Base-by-base conservation (phyloP, 2,329 filamentous ascomycete genomes). In the Sphaceloma murrayae region DNA sequence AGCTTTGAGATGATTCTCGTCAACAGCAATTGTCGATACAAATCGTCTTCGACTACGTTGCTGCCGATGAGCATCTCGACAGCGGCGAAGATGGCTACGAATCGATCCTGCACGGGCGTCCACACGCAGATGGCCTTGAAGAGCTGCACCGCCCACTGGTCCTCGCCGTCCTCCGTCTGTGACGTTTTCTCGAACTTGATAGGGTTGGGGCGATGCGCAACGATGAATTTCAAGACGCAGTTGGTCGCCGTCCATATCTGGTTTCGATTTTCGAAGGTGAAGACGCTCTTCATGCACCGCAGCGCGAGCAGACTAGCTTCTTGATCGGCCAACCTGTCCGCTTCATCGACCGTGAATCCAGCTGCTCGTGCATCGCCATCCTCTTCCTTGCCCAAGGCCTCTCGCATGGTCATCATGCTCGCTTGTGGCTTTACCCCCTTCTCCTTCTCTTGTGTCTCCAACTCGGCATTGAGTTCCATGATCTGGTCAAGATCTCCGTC, bases 21-120 rank as follows among this genome's bases (percentile, higher is more conserved):
- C 48, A 94, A 69, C 3, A 82, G 76, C 44, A 87, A 68, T 55
- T 94, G 84, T 45, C 83, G 78, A 33, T 77, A 72, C 24, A 95
- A 62, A 31, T 78, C 78, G 26, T 81, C 77, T 55, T 88, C 83
- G 4, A 72, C 73, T 26, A 88, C 70, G 1, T 79, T 77, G 33
- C 75, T 78, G 46, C 75, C 73, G 3, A 84, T 68, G 40, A 96
- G 67, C 3, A 75, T 75, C 53, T 95, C 88, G 66, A 93, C 78
- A 2, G 82, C 74, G 1, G 84, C 82, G 34, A 94, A 75, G 34
- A 95, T 70, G 46, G 96, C 91, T 29, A 89, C 78, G 65, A 94
- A 96, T 44, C 91, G 82, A 57, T 94, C 86, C 60, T 96, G 89
- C 1, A 96, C 88, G 0, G 91, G 87, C 0, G 87, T 82, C 87